Conservation (phyloP, 1,284 basidiomycete genomes). For the Tilletia indica region DNA sequence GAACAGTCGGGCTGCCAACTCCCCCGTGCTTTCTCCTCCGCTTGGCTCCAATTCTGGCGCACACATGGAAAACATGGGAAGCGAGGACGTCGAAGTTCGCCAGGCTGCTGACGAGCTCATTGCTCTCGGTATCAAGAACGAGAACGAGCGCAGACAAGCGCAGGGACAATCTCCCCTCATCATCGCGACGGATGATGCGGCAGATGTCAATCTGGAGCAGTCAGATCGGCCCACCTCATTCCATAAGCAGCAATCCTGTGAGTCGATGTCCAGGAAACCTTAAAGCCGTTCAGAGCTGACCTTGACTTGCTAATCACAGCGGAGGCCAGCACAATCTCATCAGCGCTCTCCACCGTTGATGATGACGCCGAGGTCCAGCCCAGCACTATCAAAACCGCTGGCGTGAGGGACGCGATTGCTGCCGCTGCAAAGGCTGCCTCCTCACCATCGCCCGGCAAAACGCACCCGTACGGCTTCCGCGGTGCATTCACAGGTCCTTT, state of each 20-base stretch:
- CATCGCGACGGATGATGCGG: neutral
- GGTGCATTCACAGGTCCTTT: neutral
- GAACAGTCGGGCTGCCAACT: neutral
- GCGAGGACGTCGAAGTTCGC: conserved; percentile 9
- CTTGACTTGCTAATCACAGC: neutral
- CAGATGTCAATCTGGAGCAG: neutral
- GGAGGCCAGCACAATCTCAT: conserved; percentile 4
- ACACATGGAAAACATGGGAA: neutral
- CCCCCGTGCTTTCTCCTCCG: neutral
- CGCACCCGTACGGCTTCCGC: conserved; percentile 5
- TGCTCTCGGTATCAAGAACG: conserved; percentile 15
- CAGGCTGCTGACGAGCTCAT: conserved; percentile 16
- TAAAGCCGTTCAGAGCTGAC: neutral
- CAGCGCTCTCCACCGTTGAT: neutral
- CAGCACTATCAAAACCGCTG: neutral
- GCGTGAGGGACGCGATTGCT: neutral
- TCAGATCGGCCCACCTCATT: neutral
- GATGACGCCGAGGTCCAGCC: neutral
- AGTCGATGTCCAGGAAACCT: neutral
- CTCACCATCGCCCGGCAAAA: conserved; percentile 4
- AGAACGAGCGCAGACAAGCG: conserved; percentile 9
- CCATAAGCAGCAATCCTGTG: conserved; percentile 6
- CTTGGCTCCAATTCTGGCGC: neutral
- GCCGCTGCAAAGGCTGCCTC: neutral
- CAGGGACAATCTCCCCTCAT: conserved; percentile 8